A percentile compares a stretch with the other conserved stretches of the same genome.
phyloP scores from a whole-genome alignment of 441 rosid genomes.

The Lepidium campestre region DNA sequence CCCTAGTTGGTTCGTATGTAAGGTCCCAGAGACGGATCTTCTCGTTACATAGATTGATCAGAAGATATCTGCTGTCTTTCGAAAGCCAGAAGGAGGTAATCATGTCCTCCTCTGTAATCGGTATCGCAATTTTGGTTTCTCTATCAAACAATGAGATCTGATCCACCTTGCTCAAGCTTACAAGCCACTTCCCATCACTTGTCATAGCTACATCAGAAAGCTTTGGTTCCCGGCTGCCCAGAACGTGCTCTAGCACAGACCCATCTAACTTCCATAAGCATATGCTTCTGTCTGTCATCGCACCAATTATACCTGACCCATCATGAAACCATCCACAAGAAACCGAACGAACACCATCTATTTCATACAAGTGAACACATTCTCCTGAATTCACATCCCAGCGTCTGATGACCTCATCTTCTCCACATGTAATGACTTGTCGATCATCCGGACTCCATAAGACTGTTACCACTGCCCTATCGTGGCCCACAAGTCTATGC shows the following conservation, averaged over 20 bases:
- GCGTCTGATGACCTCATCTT: slow-evolving; percentile 44
- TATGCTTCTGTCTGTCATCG: slow-evolving; percentile 48
- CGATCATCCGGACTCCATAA: slow-evolving; percentile 62
- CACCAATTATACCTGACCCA: slow-evolving; percentile 46
- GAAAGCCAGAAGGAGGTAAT: slow-evolving; percentile 64
- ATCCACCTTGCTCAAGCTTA: slow-evolving; percentile 46
- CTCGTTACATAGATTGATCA: slow-evolving; percentile 55
- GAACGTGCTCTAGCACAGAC: slow-evolving; percentile 39
- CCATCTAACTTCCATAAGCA: slow-evolving; percentile 64
- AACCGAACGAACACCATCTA: slow-evolving; percentile 38
- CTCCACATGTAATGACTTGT: slow-evolving; percentile 62
- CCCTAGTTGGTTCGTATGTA: slow-evolving; percentile 39
- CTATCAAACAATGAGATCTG: slow-evolving; percentile 42
- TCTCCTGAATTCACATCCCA: slow-evolving; percentile 58
- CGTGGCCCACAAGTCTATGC: slow-evolving; percentile 60
- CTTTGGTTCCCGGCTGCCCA: slow-evolving; percentile 46
- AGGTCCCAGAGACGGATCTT: slow-evolving; percentile 66
- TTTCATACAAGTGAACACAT: slow-evolving; percentile 44
- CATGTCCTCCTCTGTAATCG: slow-evolving; percentile 47
- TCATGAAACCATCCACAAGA: slow-evolving; percentile 68
- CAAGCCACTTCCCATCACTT: slow-evolving; percentile 51
- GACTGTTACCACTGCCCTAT: slow-evolving; percentile 48
- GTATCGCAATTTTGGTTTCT: slow-evolving; percentile 38
- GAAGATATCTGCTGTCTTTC: slow-evolving; percentile 41
- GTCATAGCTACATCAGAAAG: slow-evolving; percentile 61